Percentiles rank a stretch among this genome's conserved stretches.
These are phyloP conservation scores for Lipomyces yarrowii DNA, from an alignment of 1,139 yeast species.

Conservation along the genomic window DNA sequence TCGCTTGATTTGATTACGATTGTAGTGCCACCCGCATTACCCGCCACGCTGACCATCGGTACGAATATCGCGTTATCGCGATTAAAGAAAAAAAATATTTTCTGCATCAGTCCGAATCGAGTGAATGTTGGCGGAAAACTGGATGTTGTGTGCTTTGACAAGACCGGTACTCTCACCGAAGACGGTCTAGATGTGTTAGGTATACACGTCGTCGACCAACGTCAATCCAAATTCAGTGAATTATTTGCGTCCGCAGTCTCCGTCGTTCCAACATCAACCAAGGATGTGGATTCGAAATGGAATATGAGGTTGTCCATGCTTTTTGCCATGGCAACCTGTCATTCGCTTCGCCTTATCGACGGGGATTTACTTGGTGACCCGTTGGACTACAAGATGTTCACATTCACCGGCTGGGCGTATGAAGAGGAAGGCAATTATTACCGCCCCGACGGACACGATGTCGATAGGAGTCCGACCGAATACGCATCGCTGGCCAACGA, in stretches of 20 bases:
- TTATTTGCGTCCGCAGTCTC: constrained; percentile 17
- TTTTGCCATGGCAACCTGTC: constrained; percentile 76
- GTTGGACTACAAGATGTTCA: constrained; percentile 88
- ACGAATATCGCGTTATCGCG: constrained; percentile 87
- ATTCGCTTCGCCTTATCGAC: constrained; percentile 79
- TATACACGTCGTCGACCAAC: constrained; percentile 57
- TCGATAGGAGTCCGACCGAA: background rate
- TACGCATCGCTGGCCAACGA: constrained; percentile 47
- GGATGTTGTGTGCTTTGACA: constrained; percentile 90
- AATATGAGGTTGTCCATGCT: constrained; percentile 33
- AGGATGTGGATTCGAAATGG: constrained; percentile 10
- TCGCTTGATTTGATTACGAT: constrained; percentile 93
- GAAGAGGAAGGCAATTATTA: constrained; percentile 56
- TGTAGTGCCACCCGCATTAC: constrained; percentile 97
- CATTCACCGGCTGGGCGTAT: constrained; percentile 76
- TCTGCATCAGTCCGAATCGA: constrained; percentile 83
- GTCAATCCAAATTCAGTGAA: constrained; percentile 48
- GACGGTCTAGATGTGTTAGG: constrained; percentile 95
- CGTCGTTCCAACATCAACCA: constrained; percentile 19
- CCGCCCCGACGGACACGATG: constrained; percentile 37
- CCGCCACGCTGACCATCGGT: constrained; percentile 95
- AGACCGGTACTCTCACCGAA: constrained; percentile 96
- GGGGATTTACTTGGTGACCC: constrained; percentile 90
- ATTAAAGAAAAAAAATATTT: constrained; percentile 66
- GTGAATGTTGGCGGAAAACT: constrained; percentile 94